Base-by-base conservation (phyloP, 768 basidiomycete genomes). In the Tubosaeta sp. region DNA sequence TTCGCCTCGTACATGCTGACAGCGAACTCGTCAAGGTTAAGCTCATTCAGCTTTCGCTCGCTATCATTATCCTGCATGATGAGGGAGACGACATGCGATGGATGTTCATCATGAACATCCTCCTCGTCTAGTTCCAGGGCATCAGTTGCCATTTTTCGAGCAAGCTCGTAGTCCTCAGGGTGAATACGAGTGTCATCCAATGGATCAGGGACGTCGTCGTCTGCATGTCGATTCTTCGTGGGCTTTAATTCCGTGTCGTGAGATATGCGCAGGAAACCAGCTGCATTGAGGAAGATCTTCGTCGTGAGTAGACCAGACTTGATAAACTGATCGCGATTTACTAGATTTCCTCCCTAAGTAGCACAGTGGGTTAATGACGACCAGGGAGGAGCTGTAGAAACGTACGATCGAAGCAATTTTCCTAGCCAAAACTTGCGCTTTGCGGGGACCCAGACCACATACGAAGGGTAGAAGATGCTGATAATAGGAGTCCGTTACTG, bases 71-170 rank as follows among this genome's bases (percentile, higher is more conserved):
- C 91, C 36, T 82, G 76, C 85, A 96, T 91, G 65, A 99, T 86
- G 41, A 84, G 71, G 13, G 81, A 79, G 40, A 99, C 92, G 8
- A 90, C 87, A 58, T 87, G 84, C 2, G 96, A 98, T 24, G 94
- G 90, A 65, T 95, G 90, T 60, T 89, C 84, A 57, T 91, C 90
- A 49, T 90, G 89, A 30, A 93, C 78, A 71, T 99, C 96, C 67
- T 98, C 96, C 61, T 95, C 94, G 58, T 99, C 96, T n/a, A 92
- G 78, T 63, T 97, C 96, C 13, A 98, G 79, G 5, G 95, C 93
- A 69, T 97, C 94, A 18, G 91, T 90, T 32, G 95, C 95, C 94
- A 99, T 96, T 75, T 98, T 97, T 31, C 92, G 85, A 4, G 96
- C 95, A 34, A 98, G 78, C 58, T 97, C 94, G 64, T 98, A 99